Conservation (phyloP, 306 rosid species). For the Coriaria nepalensis region DNA sequence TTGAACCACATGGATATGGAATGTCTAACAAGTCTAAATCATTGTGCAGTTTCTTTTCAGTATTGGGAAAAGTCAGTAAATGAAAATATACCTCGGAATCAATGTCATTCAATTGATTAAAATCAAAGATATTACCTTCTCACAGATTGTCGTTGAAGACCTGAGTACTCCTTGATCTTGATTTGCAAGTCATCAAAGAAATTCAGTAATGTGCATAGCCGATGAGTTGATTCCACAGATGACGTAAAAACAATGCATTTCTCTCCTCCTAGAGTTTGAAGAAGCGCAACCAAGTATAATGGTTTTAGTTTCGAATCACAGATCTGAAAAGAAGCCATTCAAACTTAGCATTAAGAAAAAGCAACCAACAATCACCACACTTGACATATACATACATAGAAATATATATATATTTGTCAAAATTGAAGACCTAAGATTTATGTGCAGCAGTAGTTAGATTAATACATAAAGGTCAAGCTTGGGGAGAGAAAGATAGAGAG, state of each 20-base stretch:
- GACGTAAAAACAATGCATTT: slow-evolving; percentile 82
- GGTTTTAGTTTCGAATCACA: slow-evolving; percentile 78
- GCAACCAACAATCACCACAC: slow-evolving; percentile 1
- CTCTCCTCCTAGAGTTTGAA: slow-evolving; percentile 60
- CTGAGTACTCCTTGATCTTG: slow-evolving; percentile 73
- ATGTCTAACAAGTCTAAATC: no score
- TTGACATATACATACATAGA: no score
- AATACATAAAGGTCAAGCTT: no score
- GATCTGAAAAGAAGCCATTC: slow-evolving; percentile 31
- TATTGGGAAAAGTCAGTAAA: no score
- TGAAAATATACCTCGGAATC: no score
- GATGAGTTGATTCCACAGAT: slow-evolving; percentile 86
- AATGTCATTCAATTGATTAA: no score
- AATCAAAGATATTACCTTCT: slow-evolving; percentile 65
- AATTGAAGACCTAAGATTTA: no score
- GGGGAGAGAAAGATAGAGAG: neutral
- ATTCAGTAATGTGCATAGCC: slow-evolving; percentile 64
- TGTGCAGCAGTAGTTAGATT: no score
- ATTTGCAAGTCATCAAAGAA: slow-evolving; percentile 50
- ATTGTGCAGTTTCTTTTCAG: no score
- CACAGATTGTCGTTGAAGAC: slow-evolving; percentile 69
- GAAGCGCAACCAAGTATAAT: slow-evolving; percentile 66
- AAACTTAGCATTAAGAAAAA: slow-evolving; percentile 7
- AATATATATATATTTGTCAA: no score
- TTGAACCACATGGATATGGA: no score